Evolutionary conservation across 441 rosid species (phyloP).

Genomic region (Melastoma candidum): DNA sequence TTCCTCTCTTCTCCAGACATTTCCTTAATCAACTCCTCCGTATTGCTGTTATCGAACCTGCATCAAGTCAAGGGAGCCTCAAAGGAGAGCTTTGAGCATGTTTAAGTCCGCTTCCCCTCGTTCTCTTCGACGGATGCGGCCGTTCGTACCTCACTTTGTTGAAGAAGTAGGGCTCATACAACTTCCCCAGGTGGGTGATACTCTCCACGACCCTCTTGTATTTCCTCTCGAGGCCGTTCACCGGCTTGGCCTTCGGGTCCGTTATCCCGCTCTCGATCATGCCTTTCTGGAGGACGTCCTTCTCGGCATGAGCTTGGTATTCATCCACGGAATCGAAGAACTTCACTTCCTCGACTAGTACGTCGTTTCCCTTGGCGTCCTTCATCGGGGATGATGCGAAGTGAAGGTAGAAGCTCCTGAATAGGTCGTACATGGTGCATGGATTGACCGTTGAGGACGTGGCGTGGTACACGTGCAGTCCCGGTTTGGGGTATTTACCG

Average conservation of each 20-base stretch:
- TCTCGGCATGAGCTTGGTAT: conserved; percentile 1
- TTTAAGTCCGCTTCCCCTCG: too few relatives aligned
- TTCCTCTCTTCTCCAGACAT: conserved; percentile 3
- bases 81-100: too few relatives aligned
- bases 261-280: neutral
- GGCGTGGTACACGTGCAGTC: conserved; percentile 11
- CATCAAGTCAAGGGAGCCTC: neutral
- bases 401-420: conserved; percentile 4
- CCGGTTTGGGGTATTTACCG: neutral
- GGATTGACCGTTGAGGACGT: conserved; percentile 19
- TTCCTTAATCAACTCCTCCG: conserved; percentile 1
- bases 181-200: conserved; percentile 5
- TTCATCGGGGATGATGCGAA: conserved; percentile 5
- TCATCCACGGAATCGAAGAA: conserved; percentile 5
- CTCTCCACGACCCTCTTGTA: neutral
- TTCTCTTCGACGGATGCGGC: too few relatives aligned
- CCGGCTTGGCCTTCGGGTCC: too few relatives aligned
- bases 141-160: conserved; percentile 11
- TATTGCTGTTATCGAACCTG: conserved; percentile 11
- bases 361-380: conserved; percentile 6
- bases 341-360: conserved; percentile 3
- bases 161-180: conserved; percentile 17
- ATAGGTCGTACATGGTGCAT: neutral
- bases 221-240: too few relatives aligned
- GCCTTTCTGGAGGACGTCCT: conserved; percentile 1